Evolutionary conservation across 306 rosid genomes (phyloP).

Genomic region (Herpetospermum pedunculosum): DNA sequence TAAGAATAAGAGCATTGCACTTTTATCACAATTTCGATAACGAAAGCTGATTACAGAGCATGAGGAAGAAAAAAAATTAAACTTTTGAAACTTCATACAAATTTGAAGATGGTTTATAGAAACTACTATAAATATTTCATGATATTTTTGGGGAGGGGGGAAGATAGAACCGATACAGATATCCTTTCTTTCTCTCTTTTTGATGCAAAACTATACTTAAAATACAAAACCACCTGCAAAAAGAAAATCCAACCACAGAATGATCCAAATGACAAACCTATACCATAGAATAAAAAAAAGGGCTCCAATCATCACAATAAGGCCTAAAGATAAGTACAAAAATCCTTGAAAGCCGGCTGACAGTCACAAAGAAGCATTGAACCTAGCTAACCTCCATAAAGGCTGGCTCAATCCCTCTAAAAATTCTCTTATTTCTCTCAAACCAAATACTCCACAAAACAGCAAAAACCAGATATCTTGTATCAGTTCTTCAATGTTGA

Average conservation of each 20-base stretch:
- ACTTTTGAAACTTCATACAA: neutral
- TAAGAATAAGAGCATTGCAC: neutral
- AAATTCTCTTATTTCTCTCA: neutral
- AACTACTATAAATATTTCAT: neutral
- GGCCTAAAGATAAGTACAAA: neutral
- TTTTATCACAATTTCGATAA: neutral
- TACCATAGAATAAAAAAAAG: neutral
- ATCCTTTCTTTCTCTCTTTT: neutral
- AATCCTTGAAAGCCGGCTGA: neutral
- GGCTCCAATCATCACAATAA: neutral
- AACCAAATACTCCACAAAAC: neutral
- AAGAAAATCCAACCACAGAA: neutral
- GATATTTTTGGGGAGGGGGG: neutral
- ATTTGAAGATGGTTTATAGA: neutral
- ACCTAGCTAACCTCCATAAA: neutral
- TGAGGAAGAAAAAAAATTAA: neutral
- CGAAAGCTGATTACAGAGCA: neutral
- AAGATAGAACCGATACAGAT: neutral
- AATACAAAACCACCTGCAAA: neutral
- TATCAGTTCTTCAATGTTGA: neutral
- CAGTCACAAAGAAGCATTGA: neutral
- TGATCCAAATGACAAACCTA: neutral
- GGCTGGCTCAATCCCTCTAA: neutral
- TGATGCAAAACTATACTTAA: neutral
- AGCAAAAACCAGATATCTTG: neutral